phyloP scores from a whole-genome alignment of 495 filamentous ascomycete species.

The Penicillium tannophilum region DNA sequence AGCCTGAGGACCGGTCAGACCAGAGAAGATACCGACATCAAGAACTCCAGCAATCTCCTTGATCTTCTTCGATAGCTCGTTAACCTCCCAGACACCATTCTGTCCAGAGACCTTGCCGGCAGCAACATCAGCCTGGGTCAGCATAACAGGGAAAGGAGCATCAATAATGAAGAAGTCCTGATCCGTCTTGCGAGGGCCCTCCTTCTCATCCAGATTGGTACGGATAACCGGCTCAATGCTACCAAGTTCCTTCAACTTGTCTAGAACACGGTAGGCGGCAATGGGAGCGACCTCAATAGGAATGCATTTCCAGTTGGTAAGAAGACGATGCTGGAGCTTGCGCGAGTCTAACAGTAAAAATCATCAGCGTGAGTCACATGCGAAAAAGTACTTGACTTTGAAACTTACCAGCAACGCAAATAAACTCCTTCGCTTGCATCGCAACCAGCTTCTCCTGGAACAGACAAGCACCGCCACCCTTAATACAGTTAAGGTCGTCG shows the following conservation, averaged over 20 bases:
- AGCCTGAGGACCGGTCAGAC: conserved; percentile 70
- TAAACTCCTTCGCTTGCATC: conserved; percentile 79
- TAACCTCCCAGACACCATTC: conserved; percentile 74
- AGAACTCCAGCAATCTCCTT: conserved; percentile 85
- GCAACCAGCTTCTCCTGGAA: conserved; percentile 99
- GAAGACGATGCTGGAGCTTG: conserved; percentile 77
- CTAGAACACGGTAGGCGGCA: conserved; percentile 70
- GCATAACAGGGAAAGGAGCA: conserved; percentile 76
- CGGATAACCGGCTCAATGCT: conserved; percentile 68
- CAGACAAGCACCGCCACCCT: conserved; percentile 93
- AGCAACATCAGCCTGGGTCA: conserved; percentile 60
- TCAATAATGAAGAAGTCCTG: conserved; percentile 94
- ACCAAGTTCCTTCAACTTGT: conserved; percentile 68
- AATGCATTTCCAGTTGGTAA: conserved; percentile 79
- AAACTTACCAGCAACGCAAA: conserved; percentile 81
- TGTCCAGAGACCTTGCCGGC: conserved; percentile 49
- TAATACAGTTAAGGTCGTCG: conserved; percentile 92
- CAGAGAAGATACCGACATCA: conserved; percentile 89
- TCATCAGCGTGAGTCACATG: background rate
- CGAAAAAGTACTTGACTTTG: background rate
- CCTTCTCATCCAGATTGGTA: conserved; percentile 65
- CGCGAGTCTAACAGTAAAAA: conserved; percentile 64
- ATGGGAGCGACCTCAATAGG: conserved; percentile 93
- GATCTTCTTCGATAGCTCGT: conserved; percentile 67
- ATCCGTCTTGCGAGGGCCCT: conserved; percentile 85